Evolutionary conservation across 2,329 filamentous ascomycete species (phyloP).

Genomic region (Rutstroemia sp.): DNA sequence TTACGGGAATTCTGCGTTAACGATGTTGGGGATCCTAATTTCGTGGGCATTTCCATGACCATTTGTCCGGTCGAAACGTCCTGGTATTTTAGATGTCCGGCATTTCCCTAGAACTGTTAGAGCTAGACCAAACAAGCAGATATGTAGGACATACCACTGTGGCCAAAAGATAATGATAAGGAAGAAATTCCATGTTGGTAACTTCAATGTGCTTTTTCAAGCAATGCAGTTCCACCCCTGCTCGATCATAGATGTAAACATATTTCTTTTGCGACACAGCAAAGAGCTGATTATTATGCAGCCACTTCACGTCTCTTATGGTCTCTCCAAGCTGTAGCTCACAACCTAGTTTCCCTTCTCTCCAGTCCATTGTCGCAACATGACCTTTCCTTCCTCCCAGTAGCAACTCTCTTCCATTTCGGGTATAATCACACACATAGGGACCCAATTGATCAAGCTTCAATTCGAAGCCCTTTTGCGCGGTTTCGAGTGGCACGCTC

Average conservation of each 20-base stretch:
- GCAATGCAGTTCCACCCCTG: constrained; percentile 88
- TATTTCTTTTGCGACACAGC: constrained; percentile 95
- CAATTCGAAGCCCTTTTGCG: constrained; percentile 88
- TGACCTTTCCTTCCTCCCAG: constrained; percentile 88
- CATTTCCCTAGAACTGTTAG: constrained; percentile 50
- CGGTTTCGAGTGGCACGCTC: constrained; percentile 72
- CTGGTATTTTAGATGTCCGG: constrained; percentile 85
- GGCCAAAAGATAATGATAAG: constrained; percentile 90
- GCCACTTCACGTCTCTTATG: constrained; percentile 79
- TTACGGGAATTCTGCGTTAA: constrained; percentile 88
- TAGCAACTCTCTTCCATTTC: constrained; percentile 80
- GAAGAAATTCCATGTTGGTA: constrained; percentile 88
- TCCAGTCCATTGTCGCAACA: constrained; percentile 94
- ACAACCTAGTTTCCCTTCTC: constrained; percentile 82
- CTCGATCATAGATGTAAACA: constrained; percentile 90
- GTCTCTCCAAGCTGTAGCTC: constrained; percentile 90
- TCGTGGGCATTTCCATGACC: constrained; percentile 78
- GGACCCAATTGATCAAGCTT: constrained; percentile 77
- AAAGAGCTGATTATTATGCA: constrained; percentile 92
- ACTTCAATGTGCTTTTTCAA: constrained; percentile 87
- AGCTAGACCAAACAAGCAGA: background rate
- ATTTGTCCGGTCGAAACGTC: constrained; percentile 90
- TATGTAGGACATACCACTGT: constrained; percentile 57
- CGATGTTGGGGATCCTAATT: constrained; percentile 74
- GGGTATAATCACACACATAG: constrained; percentile 81